A percentile compares a stretch with the other conserved stretches of the same genome.
Evolutionary conservation across 1,139 yeast genomes (phyloP).

Genomic region (Torulaspora globosa): DNA sequence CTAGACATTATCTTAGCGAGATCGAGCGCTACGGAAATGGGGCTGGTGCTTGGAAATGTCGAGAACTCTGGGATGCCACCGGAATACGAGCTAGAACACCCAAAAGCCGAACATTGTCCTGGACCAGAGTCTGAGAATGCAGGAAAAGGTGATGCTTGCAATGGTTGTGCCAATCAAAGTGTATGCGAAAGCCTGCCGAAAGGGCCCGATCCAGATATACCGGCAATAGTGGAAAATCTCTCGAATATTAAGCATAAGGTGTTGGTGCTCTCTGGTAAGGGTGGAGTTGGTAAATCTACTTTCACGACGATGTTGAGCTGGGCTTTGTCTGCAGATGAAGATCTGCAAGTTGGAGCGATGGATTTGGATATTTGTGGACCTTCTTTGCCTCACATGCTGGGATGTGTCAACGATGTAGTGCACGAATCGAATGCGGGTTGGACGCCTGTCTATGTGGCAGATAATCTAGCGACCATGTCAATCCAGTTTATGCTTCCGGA

Average conservation of each 20-base stretch:
- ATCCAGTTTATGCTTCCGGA: constrained; percentile 94
- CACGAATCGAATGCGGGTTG: constrained; percentile 92
- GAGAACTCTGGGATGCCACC: constrained; percentile 24
- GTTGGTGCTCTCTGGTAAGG: constrained; percentile 88
- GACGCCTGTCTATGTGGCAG: constrained; percentile 96
- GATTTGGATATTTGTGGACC: constrained; percentile 98
- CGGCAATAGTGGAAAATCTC: constrained; percentile 66
- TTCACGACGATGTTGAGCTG: constrained; percentile 92
- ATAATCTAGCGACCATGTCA: constrained; percentile 91
- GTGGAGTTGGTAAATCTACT: constrained; percentile 97
- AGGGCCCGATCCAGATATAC: constrained; percentile 95
- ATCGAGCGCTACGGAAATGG: constrained; percentile 8
- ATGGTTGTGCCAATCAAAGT: constrained; percentile 89
- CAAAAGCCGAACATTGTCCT: constrained; percentile 96
- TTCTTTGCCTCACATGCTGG: constrained; percentile 89
- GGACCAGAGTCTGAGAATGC: constrained; percentile 95
- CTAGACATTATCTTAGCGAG: constrained; percentile 2
- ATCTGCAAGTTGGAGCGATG: constrained; percentile 89
- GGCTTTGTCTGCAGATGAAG: constrained; percentile 91
- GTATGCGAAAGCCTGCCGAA: constrained; percentile 85
- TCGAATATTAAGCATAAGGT: constrained; percentile 73
- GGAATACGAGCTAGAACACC: constrained; percentile 38
- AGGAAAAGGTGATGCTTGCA: constrained; percentile 90
- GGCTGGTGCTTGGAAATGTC: neutral
- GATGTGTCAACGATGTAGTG: constrained; percentile 80